Evolutionary conservation across 2,329 filamentous ascomycete genomes (phyloP).

Genomic region (Diaporthe sp.): DNA sequence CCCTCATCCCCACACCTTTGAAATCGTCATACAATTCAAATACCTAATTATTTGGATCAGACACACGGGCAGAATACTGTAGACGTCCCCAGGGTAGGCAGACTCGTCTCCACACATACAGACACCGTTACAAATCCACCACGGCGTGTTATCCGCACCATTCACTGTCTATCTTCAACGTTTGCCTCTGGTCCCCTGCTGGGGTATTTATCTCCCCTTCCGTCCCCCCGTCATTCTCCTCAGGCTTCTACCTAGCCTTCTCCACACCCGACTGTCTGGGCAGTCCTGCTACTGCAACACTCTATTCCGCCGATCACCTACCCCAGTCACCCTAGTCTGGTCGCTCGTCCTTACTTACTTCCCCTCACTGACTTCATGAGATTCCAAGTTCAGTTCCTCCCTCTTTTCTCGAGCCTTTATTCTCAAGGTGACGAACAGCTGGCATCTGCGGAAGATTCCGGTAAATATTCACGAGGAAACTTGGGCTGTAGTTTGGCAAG

Average conservation of each 20-base stretch:
- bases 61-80: not conserved
- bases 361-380: constrained; percentile 11
- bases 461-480: too few relatives aligned
- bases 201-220: not conserved
- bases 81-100: not conserved
- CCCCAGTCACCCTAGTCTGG: not conserved
- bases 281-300: not conserved
- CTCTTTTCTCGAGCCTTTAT: not conserved
- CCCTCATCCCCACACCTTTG: not conserved
- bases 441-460: not conserved
- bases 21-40: not conserved
- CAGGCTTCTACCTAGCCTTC: not conserved
- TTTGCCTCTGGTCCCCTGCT: not conserved
- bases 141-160: not conserved
- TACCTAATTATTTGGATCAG: not conserved
- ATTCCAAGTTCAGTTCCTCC: not conserved
- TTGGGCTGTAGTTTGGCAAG: not conserved
- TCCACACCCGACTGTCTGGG: constrained; percentile 17
- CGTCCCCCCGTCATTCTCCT: not conserved
- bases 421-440: too few relatives aligned
- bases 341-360: not conserved
- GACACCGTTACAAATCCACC: not conserved
- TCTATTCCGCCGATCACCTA: not conserved
- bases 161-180: not conserved
- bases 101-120: not conserved